Conservation (phyloP, 208 protist genomes). For the Leishmania amazonensis region DNA sequence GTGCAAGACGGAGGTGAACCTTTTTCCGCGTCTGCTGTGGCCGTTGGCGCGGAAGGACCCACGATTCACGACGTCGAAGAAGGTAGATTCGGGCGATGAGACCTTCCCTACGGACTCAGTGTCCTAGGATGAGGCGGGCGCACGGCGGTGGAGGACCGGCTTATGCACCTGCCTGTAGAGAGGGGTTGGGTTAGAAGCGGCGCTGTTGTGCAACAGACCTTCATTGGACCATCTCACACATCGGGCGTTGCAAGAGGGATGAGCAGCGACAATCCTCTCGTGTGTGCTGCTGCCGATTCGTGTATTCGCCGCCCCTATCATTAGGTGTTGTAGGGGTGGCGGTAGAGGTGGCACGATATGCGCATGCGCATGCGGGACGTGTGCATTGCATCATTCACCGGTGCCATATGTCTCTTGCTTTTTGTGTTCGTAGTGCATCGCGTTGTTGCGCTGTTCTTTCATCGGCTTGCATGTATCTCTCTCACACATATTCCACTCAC, state of each 20-base stretch:
- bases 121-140: neutral
- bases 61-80: neutral
- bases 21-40: conserved; percentile 33
- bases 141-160: neutral
- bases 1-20: conserved; percentile 11
- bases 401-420: neutral
- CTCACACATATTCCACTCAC: neutral
- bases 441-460: neutral
- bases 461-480: neutral
- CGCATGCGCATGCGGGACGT: neutral
- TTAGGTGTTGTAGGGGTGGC: neutral
- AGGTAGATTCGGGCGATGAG: neutral
- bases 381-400: neutral
- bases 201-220: neutral
- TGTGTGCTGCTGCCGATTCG: neutral
- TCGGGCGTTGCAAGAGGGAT: neutral
- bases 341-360: neutral
- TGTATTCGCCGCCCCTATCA: neutral
- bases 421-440: neutral
- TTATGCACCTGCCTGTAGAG: neutral
- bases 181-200: neutral
- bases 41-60: conserved; percentile 16
- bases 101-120: neutral
- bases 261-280: neutral
- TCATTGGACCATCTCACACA: neutral